Percentiles rank a stretch among this genome's conserved stretches.
Evolutionary conservation across 345 rosid species (phyloP).

Genomic region (Citrus unshiu): DNA sequence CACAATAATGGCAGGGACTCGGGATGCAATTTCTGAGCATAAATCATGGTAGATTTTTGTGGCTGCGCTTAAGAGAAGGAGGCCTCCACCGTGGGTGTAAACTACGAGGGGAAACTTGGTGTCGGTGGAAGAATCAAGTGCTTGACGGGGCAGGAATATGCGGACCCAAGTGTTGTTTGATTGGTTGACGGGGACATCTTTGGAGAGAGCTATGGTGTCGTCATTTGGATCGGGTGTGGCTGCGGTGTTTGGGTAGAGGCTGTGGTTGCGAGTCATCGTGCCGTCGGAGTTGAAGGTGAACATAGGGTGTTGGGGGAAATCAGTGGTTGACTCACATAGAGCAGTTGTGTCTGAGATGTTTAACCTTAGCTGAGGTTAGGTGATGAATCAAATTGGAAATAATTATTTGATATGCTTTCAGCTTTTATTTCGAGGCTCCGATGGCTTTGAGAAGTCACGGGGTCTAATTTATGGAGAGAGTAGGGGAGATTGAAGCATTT

Average conservation of each 20-base stretch:
- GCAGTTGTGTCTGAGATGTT: background rate
- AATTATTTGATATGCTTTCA: too few relatives aligned
- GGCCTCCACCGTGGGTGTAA: conserved; percentile 65
- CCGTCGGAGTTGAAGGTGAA: background rate
- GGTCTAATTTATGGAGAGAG: too few relatives aligned
- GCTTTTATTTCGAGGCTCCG: too few relatives aligned
- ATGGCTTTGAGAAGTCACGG: too few relatives aligned
- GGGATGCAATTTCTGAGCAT: conserved; percentile 28
- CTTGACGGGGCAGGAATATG: conserved; percentile 24
- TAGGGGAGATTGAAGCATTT: too few relatives aligned
- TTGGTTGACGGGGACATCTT: conserved; percentile 33
- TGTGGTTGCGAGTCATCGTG: background rate
- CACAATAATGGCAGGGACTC: conserved; percentile 34
- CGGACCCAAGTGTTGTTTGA: conserved; percentile 31
- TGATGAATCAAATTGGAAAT: too few relatives aligned
- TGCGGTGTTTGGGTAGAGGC: background rate
- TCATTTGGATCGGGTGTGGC: background rate
- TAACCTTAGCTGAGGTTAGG: too few relatives aligned
- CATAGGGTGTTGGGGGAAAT: background rate
- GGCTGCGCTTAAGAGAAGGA: conserved; percentile 37
- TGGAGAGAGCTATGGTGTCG: background rate
- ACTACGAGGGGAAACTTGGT: conserved; percentile 54
- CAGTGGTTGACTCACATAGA: background rate
- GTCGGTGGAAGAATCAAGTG: background rate
- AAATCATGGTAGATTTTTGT: conserved; percentile 14